phyloP scores from a whole-genome alignment of 345 rosid genomes.

The Heritiera littoralis region DNA sequence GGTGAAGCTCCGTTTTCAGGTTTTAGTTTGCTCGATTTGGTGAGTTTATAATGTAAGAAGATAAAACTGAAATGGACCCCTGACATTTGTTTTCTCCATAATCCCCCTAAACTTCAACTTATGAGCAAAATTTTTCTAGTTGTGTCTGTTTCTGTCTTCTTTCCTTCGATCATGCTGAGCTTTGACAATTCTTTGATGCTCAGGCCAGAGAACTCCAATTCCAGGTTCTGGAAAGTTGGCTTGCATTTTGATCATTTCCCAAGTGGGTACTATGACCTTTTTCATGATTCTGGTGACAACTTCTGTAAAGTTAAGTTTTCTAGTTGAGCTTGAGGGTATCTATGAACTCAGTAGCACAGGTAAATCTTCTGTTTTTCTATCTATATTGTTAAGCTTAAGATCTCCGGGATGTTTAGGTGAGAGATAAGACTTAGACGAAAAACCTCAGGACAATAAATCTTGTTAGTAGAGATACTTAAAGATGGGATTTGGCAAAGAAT shows the following conservation, averaged over 20 bases:
- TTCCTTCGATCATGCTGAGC: neutral
- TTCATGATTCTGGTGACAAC: no score
- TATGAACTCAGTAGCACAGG: neutral
- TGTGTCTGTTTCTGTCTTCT: neutral
- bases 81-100: neutral
- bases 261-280: no score
- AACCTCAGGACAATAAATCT: neutral
- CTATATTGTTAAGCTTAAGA: neutral
- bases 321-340: no score
- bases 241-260: no score
- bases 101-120: neutral
- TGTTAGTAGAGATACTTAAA: conserved; percentile 3
- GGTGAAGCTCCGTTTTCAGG: neutral
- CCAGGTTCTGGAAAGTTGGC: no score
- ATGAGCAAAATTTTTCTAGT: neutral
- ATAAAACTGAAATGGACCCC: neutral
- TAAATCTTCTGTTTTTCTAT: no score
- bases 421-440: neutral
- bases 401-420: neutral
- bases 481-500: conserved; percentile 70
- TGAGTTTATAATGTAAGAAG: neutral
- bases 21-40: neutral
- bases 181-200: neutral
- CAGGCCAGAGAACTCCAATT: neutral
- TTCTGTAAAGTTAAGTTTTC: no score